A percentile compares a stretch with the other conserved stretches of the same genome.
Evolutionary conservation across 495 filamentous ascomycete species (phyloP).

Genomic region (Recurvomyces mirabilis): DNA sequence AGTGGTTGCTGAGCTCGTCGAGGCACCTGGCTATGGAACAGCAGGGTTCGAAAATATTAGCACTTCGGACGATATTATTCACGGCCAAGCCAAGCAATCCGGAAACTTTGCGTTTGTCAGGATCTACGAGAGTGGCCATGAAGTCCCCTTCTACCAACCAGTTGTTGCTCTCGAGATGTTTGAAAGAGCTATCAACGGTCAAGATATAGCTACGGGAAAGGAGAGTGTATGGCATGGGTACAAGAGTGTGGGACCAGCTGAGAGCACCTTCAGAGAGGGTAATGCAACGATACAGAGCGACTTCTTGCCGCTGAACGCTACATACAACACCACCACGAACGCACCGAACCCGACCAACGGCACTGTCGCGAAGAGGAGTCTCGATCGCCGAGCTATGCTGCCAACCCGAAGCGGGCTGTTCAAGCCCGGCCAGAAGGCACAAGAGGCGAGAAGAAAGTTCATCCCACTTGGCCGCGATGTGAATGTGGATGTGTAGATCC

Average conservation of each 20-base stretch:
- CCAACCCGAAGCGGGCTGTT: constrained; percentile 4
- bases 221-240: constrained; percentile 29
- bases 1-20: constrained; percentile 38
- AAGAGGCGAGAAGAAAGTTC: background rate
- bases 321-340: constrained; percentile 45
- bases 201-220: constrained; percentile 51
- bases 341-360: constrained; percentile 20
- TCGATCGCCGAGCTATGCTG: background rate
- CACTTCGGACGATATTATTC: constrained; percentile 44
- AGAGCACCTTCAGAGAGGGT: constrained; percentile 47
- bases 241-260: constrained; percentile 38
- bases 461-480: too few species aligned
- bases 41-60: constrained; percentile 46
- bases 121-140: constrained; percentile 60
- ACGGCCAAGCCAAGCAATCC: constrained; percentile 56
- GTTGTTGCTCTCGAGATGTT: constrained; percentile 49
- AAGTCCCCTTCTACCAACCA: constrained; percentile 60
- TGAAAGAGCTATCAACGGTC: constrained; percentile 43
- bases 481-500: too few species aligned
- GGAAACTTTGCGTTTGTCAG: constrained; percentile 60
- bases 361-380: constrained; percentile 1
- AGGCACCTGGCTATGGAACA: constrained; percentile 35
- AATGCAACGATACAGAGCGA: constrained; percentile 44
- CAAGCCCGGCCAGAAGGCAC: constrained; percentile 6
- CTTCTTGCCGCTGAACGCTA: constrained; percentile 38